Base-by-base conservation (phyloP, 495 filamentous ascomycete genomes). In the Schizothecium vesticola region DNA sequence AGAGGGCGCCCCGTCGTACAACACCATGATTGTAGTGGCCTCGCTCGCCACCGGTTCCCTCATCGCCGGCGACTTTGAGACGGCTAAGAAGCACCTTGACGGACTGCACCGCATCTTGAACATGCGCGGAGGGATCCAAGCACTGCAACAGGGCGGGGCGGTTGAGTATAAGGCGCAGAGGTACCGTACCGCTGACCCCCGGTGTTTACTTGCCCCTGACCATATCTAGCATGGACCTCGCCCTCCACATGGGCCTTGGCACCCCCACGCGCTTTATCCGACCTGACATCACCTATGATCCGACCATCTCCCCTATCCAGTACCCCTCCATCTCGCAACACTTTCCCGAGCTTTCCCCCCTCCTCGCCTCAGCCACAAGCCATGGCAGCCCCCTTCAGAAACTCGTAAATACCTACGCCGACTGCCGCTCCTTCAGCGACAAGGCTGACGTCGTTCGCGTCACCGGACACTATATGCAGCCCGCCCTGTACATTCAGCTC, bases 11-110 rank as follows among this genome's bases (percentile, higher is more conserved):
- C 28, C 64, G 5, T 22, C 55, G 3, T 10, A 65, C 21, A 55
- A 56, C 10, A 71, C 69, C 22, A 71, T 68, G 69, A 58, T 60
- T 13, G 57, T 68, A 2, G 66, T 71, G 0, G n/a, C 58, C 0
- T 62, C 69, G 2, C 57, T 71, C 9, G 69, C 69, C 26, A 67
- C 58, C 25, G 62, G 61, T 1, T 56, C 69, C 10, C 22, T 65
- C 25, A 60, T 71, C 9, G 22, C 59, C 12, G 65, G 65, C 7
- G 69, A 71, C 10, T 28, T 68, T 13, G 58, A 61, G 13, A 68
- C 69, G 3, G 63, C 69, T 1, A 28, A 10, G 22, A 71, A 68
- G 66, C 69, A 71, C 58, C 43, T 71, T 62, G 69, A 71, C 55
- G 69, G 69, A 6, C 51, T 68, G 21, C 7, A 64, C 19, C 29